phyloP scores from a whole-genome alignment of 331 rosid genomes.

The Quercus tomentella region DNA sequence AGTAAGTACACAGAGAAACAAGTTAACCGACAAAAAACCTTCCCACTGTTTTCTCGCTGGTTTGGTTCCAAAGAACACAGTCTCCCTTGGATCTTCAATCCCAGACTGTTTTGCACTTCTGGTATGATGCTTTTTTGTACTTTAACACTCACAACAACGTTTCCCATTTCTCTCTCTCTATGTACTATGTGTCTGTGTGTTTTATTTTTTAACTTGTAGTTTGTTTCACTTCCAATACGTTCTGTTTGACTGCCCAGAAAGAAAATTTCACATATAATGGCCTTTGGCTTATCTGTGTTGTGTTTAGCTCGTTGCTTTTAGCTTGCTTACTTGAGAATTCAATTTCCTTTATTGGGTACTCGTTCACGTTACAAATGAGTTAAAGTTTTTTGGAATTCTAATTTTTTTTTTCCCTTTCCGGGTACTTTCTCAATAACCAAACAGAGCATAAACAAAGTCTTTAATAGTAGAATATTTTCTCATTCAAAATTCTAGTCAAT shows the following conservation, averaged over 20 bases:
- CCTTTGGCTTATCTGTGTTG: not conserved
- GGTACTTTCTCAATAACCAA: slow-evolving; percentile 22
- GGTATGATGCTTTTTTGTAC: not conserved
- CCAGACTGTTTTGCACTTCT: not conserved
- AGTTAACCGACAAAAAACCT: too few species aligned
- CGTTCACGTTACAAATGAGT: not conserved
- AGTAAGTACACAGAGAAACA: too few species aligned
- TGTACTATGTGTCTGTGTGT: not conserved
- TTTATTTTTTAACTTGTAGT: not conserved
- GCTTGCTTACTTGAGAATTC: too few species aligned
- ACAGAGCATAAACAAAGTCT: not conserved
- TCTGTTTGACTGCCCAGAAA: slow-evolving; percentile 17
- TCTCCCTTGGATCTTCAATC: not conserved
- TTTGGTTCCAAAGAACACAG: not conserved
- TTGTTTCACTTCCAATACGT: too few species aligned
- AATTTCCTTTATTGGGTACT: too few species aligned
- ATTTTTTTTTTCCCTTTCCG: not conserved
- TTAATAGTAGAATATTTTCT: too few species aligned
- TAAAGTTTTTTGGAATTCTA: not conserved
- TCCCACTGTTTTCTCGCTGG: too few species aligned
- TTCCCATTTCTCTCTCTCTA: not conserved
- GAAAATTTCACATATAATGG: not conserved
- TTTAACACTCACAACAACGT: not conserved
- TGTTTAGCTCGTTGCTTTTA: too few species aligned
- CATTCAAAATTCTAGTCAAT: too few species aligned